Conservation (phyloP, 176 grass and related monocot genomes). For the Aegilops longissima region DNA sequence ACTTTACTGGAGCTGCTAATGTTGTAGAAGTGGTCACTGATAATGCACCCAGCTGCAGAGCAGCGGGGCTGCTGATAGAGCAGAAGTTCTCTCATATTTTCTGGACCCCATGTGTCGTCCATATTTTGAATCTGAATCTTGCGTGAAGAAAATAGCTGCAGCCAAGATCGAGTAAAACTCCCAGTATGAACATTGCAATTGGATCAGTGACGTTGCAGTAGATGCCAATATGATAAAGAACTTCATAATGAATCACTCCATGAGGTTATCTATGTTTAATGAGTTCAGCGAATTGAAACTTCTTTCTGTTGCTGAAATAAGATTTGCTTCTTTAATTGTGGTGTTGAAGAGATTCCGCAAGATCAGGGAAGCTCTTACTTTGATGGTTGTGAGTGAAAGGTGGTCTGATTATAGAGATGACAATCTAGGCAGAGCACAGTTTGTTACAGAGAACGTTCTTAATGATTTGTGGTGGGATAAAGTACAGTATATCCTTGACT, state of each 20-base stretch:
- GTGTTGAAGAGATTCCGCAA: not conserved
- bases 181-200: not conserved
- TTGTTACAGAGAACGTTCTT: not conserved
- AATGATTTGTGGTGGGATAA: not conserved
- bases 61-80: not conserved
- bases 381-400: not conserved
- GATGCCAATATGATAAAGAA: not conserved
- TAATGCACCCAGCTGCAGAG: not conserved
- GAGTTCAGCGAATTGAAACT: not conserved
- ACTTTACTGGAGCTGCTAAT: not conserved
- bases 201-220: not conserved
- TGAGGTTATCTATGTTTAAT: not conserved
- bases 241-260: not conserved
- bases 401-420: not conserved
- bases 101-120: not conserved
- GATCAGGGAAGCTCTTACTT: not conserved
- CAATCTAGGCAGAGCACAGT: not conserved
- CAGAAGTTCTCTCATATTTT: not conserved
- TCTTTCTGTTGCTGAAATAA: not conserved
- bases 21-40: not conserved
- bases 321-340: not conserved
- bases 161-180: not conserved
- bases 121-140: constrained; percentile 5
- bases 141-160: not conserved
- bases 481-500: too few species aligned